These are phyloP conservation scores for Naganishia antarctica DNA, from an alignment of 768 basidiomycete genomes.

Conservation along the genomic window DNA sequence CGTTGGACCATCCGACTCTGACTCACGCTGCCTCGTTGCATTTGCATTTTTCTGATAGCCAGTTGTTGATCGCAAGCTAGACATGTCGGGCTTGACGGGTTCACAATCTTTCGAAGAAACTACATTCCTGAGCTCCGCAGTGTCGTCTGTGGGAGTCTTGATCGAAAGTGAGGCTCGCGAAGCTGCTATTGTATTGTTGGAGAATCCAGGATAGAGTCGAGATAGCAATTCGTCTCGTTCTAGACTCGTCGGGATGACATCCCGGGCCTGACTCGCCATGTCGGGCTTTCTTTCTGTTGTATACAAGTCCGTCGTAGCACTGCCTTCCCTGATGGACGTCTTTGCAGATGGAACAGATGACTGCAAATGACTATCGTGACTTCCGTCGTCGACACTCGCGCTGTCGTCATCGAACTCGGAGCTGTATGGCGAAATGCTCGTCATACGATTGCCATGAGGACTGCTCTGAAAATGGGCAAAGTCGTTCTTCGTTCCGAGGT, in stretches of 20 bases:
- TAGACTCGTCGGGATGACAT: not conserved
- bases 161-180: no score
- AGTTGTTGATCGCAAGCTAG: not conserved
- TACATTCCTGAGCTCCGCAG: no score
- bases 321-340: not conserved
- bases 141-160: no score
- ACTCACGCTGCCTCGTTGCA: not conserved
- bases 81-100: no score
- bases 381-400: not conserved
- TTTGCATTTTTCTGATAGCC: not conserved
- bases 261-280: no score
- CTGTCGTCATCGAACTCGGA: not conserved
- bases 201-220: not conserved
- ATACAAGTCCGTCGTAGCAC: no score
- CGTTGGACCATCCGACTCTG: not conserved
- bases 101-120: no score
- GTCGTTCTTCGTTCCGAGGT: not conserved
- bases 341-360: not conserved
- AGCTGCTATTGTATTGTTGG: no score
- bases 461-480: not conserved
- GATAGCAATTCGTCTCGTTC: conserved; percentile 5
- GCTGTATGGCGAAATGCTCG: not conserved
- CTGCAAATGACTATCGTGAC: not conserved
- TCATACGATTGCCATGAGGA: not conserved
- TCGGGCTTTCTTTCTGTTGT: not conserved